Conservation (phyloP, 768 basidiomycete genomes). For the Boletus reticulatus region DNA sequence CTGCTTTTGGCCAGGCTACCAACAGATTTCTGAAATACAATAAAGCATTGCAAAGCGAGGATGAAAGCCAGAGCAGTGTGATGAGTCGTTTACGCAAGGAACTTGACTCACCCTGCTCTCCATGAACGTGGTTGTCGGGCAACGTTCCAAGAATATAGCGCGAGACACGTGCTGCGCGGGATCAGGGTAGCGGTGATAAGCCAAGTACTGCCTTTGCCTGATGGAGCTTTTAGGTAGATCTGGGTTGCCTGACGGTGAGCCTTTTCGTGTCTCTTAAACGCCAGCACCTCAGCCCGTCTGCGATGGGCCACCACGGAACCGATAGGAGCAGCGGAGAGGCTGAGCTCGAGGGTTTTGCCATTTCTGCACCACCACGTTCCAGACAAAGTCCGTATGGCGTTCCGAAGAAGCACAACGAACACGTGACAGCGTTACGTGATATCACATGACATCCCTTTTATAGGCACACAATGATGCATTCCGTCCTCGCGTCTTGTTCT, state of each 20-base stretch:
- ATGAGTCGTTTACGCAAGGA: not conserved
- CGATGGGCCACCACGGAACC: no score
- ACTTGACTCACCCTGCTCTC: not conserved
- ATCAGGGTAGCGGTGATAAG: not conserved
- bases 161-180: not conserved
- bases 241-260: no score
- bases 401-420: no score
- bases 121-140: no score
- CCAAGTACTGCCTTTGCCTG: not conserved
- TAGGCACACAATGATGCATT: not conserved
- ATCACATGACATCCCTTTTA: slow-evolving; percentile 10
- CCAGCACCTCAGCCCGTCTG: no score
- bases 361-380: no score
- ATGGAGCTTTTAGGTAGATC: not conserved
- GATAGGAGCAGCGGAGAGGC: not conserved
- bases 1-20: not conserved
- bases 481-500: not conserved
- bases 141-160: not conserved
- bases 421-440: not conserved
- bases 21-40: not conserved
- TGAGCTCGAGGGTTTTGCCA: no score
- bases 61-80: not conserved
- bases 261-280: no score
- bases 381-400: no score
- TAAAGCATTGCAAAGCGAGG: not conserved